phyloP scores from a whole-genome alignment of 495 filamentous ascomycete genomes.

The Ramalina intermedia region DNA sequence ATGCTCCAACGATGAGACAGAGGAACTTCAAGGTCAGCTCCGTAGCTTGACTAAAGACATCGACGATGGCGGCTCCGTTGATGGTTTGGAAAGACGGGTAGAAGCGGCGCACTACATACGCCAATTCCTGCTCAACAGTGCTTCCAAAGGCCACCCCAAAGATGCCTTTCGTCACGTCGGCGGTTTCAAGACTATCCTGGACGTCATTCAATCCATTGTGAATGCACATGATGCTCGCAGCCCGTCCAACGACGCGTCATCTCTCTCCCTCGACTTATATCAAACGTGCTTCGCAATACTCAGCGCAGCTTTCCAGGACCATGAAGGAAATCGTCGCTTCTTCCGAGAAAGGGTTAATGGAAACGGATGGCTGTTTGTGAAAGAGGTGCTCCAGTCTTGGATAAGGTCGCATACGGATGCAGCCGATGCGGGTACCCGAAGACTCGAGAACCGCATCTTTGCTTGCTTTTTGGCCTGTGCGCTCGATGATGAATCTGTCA shows the following conservation, averaged over 20 bases:
- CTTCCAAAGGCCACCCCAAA: constrained; percentile 33
- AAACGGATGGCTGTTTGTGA: constrained; percentile 65
- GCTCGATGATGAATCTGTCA: constrained; percentile 57
- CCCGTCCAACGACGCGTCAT: constrained; percentile 42
- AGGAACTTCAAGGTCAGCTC: constrained; percentile 11
- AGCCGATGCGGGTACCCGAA: constrained; percentile 40
- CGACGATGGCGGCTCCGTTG: not conserved
- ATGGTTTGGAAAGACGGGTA: constrained; percentile 3
- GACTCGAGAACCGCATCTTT: constrained; percentile 57
- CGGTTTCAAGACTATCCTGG: constrained; percentile 63
- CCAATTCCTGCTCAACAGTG: constrained; percentile 41
- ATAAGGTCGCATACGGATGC: constrained; percentile 34
- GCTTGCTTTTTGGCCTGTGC: constrained; percentile 73
- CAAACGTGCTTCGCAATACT: constrained; percentile 57
- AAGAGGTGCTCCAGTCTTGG: constrained; percentile 48
- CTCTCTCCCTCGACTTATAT: constrained; percentile 50
- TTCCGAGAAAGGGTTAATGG: constrained; percentile 58
- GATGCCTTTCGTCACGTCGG: constrained; percentile 72
- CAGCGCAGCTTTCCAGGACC: constrained; percentile 59
- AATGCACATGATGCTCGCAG: constrained; percentile 15
- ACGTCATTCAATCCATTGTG: constrained; percentile 34
- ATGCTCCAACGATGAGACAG: constrained; percentile 1
- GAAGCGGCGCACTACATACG: constrained; percentile 24
- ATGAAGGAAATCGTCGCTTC: constrained; percentile 76
- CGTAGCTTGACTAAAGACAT: not conserved